Evolutionary conservation across 2,329 filamentous ascomycete genomes (phyloP).

Genomic region (Sarocladiaceae sp.): DNA sequence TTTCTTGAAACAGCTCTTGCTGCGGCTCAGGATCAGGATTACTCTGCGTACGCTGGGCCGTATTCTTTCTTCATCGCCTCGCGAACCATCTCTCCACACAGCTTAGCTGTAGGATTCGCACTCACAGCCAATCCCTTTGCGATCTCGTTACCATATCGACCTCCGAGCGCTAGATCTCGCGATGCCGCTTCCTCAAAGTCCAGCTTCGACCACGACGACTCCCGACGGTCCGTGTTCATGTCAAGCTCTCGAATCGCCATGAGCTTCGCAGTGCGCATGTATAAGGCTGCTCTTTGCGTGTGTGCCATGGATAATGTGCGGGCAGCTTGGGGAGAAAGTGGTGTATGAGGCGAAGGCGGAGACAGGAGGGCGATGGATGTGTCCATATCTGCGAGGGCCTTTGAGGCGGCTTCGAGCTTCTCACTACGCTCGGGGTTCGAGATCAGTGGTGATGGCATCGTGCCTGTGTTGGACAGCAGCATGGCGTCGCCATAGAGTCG

Average conservation of each 20-base stretch:
- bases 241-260: constrained; percentile 29
- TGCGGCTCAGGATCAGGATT: constrained; percentile 11
- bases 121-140: constrained; percentile 58
- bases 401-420: constrained; percentile 31
- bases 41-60: constrained; percentile 40
- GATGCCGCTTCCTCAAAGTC: constrained; percentile 58
- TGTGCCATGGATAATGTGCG: constrained; percentile 63
- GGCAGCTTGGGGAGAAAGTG: constrained; percentile 58
- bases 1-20: background rate
- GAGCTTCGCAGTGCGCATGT: constrained; percentile 52
- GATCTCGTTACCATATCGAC: constrained; percentile 59
- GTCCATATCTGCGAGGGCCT: constrained; percentile 47
- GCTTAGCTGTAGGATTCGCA: constrained; percentile 62
- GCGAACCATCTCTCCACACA: constrained; percentile 63
- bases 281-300: constrained; percentile 64
- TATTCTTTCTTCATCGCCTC: constrained; percentile 67
- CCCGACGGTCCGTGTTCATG: constrained; percentile 32
- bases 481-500: constrained; percentile 57
- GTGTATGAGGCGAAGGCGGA: constrained; percentile 40
- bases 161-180: constrained; percentile 57
- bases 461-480: constrained; percentile 35
- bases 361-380: constrained; percentile 52
- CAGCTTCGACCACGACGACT: constrained; percentile 43
- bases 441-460: constrained; percentile 35
- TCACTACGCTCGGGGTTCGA: constrained; percentile 29